Conservation (phyloP, 805 yeast species). For the Pichia ethanolica region DNA sequence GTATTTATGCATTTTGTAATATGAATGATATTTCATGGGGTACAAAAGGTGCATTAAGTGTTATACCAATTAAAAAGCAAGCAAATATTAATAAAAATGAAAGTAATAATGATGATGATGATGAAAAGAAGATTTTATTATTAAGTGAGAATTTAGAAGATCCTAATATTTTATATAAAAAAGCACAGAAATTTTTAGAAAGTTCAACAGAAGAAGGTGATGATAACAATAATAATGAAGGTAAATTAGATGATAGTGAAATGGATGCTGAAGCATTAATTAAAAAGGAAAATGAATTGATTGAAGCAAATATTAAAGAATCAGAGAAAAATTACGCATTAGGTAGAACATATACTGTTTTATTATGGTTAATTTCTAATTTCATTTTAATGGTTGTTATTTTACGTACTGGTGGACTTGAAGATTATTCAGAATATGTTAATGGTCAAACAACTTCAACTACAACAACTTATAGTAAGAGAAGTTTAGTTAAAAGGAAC, state of each 20-base stretch:
- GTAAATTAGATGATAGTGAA: constrained; percentile 35
- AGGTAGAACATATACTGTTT: constrained; percentile 79
- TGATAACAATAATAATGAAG: constrained; percentile 38
- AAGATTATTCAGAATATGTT: constrained; percentile 26
- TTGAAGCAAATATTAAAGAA: constrained; percentile 11
- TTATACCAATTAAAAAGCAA: constrained; percentile 60
- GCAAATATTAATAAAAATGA: constrained; percentile 13
- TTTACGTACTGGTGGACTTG: constrained; percentile 73
- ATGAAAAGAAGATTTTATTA: constrained; percentile 19
- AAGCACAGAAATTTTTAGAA: constrained; percentile 20
- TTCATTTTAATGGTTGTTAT: constrained; percentile 74
- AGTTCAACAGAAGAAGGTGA: constrained; percentile 8
- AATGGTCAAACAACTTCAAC: constrained; percentile 12
- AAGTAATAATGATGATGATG: neutral
- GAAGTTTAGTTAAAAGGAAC: constrained; percentile 11
- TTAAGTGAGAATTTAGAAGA: constrained; percentile 26
- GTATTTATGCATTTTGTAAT: constrained; percentile 93
- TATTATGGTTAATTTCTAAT: constrained; percentile 81
- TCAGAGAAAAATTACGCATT: constrained; percentile 72
- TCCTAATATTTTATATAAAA: constrained; percentile 23
- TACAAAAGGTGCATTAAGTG: constrained; percentile 72
- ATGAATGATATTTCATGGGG: constrained; percentile 98
- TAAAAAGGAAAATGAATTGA: constrained; percentile 3
- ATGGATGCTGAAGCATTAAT: constrained; percentile 31
- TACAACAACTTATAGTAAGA: constrained; percentile 29